Base-by-base conservation (phyloP, 192 early-diverging fungal species). In the Podila clonocystis region DNA sequence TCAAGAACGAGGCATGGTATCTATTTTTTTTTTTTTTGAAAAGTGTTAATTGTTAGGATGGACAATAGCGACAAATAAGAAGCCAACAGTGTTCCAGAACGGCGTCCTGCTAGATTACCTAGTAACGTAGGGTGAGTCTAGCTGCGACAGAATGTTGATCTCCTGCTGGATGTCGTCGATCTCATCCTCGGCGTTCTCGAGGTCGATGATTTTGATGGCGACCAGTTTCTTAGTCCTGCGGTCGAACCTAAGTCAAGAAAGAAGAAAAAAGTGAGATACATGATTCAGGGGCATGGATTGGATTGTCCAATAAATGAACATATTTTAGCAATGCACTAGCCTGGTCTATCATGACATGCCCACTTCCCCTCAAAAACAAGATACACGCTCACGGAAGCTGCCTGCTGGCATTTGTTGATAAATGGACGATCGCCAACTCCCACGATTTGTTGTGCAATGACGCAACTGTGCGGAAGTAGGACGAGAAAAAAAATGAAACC, bases 151-250 rank as follows among this genome's bases (percentile, higher is more conserved):
- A 63, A 99, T 97, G 62, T 89, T 91, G 82, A 98, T 98, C 74
- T 99, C 98, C 74, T 95, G 94, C 82, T 97, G 97, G 78, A 99
- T 98, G 87, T 99, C 98, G 73, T 98, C 97, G 68, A 98, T 98
- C 77, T 98, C 97, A 75, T 98, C 97, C 82, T 99, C 97, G 28
- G 95, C 94, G 74, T 90, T 94, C 83, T 98, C 97, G 24, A 99
- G 85, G 82, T 99, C 95, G 76, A 99, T 97, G 55, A 98, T 94
- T 82, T 99, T 99, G 73, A 99, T 98, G 7, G 98, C 98, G 15
- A 99, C 96, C 1, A 89, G 87, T 68, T 86, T 85, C 50, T 89
- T 90, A 24, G 90, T 92, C 34, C 82, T 68, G 59, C 86, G 89
- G 65, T 94, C 90, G 60, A 91, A 85, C 15, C 94, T 93, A 71